Conservation (phyloP, 495 filamentous ascomycete species). For the Penicillium robsamsonii region DNA sequence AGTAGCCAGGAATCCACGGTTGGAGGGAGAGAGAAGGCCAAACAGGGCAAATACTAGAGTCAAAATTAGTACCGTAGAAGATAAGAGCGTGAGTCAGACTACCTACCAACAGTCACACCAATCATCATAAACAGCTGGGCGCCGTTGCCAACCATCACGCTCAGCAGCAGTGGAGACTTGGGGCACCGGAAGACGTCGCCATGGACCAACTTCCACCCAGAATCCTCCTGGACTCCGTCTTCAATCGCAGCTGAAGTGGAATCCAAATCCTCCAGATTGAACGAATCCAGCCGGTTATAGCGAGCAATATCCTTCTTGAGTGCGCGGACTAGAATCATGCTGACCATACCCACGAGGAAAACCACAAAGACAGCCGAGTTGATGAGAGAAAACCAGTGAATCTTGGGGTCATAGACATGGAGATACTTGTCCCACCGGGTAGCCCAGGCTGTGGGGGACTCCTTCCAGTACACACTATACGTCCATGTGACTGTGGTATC, state of each 20-base stretch:
- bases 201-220: constrained; percentile 97
- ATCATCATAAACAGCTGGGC: constrained; percentile 98
- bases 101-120: constrained; percentile 74
- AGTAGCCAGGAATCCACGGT: constrained; percentile 87
- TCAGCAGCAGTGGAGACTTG: constrained; percentile 74
- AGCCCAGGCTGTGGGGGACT: constrained; percentile 81
- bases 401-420: constrained; percentile 91
- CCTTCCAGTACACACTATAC: constrained; percentile 84
- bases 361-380: constrained; percentile 91
- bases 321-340: constrained; percentile 81
- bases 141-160: constrained; percentile 87
- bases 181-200: constrained; percentile 95
- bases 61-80: constrained; percentile 6
- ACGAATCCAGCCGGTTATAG: constrained; percentile 88
- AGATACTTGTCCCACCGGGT: constrained; percentile 98
- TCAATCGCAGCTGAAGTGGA: constrained; percentile 70
- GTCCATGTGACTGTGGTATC: constrained; percentile 78
- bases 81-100: background rate
- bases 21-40: constrained; percentile 91
- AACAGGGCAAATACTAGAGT: constrained; percentile 74
- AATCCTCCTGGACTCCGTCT: constrained; percentile 95
- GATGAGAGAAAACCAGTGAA: constrained; percentile 97
- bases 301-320: constrained; percentile 91
- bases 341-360: constrained; percentile 86
- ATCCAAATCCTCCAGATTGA: constrained; percentile 80